phyloP scores from a whole-genome alignment of 164 flowering plant species.

The Liriodendron chinense region DNA sequence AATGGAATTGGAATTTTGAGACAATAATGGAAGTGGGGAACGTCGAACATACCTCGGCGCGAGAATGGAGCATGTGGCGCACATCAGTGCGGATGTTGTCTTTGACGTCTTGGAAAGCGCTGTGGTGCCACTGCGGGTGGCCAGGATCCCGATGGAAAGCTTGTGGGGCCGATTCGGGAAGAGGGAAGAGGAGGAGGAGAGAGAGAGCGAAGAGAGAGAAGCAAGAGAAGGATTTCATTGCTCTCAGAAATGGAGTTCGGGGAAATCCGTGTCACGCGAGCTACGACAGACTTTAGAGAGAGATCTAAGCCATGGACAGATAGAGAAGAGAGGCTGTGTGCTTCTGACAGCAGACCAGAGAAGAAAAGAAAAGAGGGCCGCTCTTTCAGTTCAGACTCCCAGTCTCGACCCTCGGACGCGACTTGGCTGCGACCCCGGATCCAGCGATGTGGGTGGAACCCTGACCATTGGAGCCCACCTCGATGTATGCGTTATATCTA shows the following conservation, averaged over 20 bases:
- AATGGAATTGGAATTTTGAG: no score
- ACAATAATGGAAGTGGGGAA: no score
- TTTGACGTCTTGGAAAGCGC: conserved; percentile 83
- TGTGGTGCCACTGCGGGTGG: conserved; percentile 93
- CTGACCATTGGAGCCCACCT: no score
- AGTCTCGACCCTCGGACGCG: no score
- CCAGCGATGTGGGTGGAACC: no score
- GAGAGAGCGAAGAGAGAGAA: neutral
- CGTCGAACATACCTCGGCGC: conserved; percentile 64
- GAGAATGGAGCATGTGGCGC: conserved; percentile 86
- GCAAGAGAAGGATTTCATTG: conserved; percentile 11
- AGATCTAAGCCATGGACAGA: neutral
- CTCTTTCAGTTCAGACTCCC: neutral
- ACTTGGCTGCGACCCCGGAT: no score
- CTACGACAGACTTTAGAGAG: neutral
- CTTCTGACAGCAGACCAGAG: no score
- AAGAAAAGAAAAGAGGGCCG: neutral
- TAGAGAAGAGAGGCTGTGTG: neutral
- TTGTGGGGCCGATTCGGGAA: conserved; percentile 52
- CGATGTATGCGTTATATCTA: no score
- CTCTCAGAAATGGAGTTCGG: neutral
- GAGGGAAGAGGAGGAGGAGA: conserved; percentile 11
- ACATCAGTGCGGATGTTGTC: conserved; percentile 78
- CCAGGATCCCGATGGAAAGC: conserved; percentile 87
- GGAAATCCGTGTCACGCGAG: neutral